Percentiles rank a stretch among this genome's conserved stretches.
Evolutionary conservation across 345 rosid genomes (phyloP).

Genomic region (Salix arbutifolia): DNA sequence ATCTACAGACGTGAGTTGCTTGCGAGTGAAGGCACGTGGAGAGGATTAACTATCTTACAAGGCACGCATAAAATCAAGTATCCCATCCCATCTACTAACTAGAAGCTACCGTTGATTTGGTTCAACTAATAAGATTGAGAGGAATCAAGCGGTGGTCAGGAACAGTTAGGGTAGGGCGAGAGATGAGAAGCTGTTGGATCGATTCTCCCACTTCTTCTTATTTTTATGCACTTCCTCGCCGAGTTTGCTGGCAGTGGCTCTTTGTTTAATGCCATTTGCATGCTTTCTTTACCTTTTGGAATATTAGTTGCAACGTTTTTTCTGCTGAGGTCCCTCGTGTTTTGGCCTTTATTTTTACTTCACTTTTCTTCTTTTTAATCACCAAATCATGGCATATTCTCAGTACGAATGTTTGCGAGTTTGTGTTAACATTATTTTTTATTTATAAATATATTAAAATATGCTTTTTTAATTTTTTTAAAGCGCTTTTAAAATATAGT

Average conservation of each 20-base stretch:
- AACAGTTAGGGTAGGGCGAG: not conserved
- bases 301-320: conserved; percentile 15
- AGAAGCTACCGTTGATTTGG: not conserved
- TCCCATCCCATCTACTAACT: not conserved
- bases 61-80: conserved; percentile 21
- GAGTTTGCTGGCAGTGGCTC: not conserved
- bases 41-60: conserved; percentile 18
- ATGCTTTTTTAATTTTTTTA: too few species aligned
- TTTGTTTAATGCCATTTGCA: not conserved
- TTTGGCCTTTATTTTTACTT: too few species aligned
- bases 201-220: too few species aligned
- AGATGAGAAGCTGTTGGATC: not conserved
- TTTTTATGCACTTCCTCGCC: not conserved
- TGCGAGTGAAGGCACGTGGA: conserved; percentile 6
- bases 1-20: not conserved
- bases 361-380: not conserved
- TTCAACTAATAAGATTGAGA: conserved; percentile 13
- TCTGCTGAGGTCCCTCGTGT: too few species aligned
- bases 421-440: too few species aligned
- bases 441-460: too few species aligned
- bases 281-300: not conserved
- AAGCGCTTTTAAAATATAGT: too few species aligned
- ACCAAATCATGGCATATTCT: not conserved
- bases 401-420: too few species aligned
- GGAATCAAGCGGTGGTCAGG: not conserved